phyloP scores from a whole-genome alignment of 192 early-diverging fungal species.

The Borealophlyctis nickersoniae region DNA sequence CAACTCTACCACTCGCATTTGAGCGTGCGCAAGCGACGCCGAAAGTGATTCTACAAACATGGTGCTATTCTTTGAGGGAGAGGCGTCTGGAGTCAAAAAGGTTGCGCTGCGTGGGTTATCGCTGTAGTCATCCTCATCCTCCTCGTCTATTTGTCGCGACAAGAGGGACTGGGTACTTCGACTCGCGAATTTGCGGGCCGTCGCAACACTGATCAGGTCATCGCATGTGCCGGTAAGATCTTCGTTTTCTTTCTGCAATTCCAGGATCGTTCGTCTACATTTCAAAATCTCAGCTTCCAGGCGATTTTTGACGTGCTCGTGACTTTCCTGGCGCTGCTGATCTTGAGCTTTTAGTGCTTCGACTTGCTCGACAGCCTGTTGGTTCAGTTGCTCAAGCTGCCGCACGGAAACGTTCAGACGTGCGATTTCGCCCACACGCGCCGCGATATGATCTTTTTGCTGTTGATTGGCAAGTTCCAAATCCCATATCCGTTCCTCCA shows the following conservation, averaged over 20 bases:
- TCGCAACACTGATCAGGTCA: too few species aligned
- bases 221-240: slow-evolving; percentile 16
- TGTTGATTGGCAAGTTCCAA: slow-evolving; percentile 34
- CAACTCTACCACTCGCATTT: slow-evolving; percentile 15
- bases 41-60: slow-evolving; percentile 27
- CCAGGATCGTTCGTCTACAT: slow-evolving; percentile 17
- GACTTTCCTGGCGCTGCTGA: slow-evolving; percentile 1
- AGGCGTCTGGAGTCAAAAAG: slow-evolving; percentile 16
- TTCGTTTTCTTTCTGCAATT: slow-evolving; percentile 27
- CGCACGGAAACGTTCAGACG: slow-evolving; percentile 10
- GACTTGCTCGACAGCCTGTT: slow-evolving; percentile 21
- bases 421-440: slow-evolving; percentile 20
- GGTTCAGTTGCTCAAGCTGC: slow-evolving; percentile 16
- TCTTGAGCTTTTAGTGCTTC: slow-evolving; percentile 15
- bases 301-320: slow-evolving; percentile 1
- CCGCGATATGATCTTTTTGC: slow-evolving; percentile 16
- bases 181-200: too few species aligned
- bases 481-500: slow-evolving; percentile 41
- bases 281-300: slow-evolving; percentile 26
- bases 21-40: slow-evolving; percentile 21
- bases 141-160: background rate
- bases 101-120: too few species aligned
- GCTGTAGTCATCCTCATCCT: background rate
- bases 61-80: slow-evolving; percentile 15
- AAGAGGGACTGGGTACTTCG: slow-evolving; percentile 10